Evolutionary conservation across 2,329 filamentous ascomycete genomes (phyloP).

Genomic region (Sclerotinia trifoliorum): DNA sequence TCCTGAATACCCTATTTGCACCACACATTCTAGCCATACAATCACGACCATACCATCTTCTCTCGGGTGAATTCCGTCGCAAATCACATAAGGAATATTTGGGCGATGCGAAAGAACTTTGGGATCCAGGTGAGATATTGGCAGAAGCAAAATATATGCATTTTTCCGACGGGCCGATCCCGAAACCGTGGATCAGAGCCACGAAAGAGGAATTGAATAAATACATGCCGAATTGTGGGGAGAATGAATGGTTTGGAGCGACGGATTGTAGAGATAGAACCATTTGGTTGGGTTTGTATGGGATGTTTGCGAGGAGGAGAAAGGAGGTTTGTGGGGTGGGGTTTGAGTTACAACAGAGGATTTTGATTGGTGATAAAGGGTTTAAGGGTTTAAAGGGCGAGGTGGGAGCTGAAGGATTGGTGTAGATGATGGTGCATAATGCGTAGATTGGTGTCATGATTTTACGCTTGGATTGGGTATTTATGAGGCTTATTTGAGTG

Average conservation of each 20-base stretch:
- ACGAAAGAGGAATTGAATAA: constrained; percentile 35
- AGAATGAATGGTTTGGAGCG: constrained; percentile 36
- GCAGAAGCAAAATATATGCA: constrained; percentile 57
- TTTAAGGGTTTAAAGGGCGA: neutral
- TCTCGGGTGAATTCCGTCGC: constrained; percentile 56
- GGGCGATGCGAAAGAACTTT: constrained; percentile 47
- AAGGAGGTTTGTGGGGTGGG: constrained; percentile 34
- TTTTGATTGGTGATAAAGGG: constrained; percentile 4
- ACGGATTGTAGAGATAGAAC: constrained; percentile 35
- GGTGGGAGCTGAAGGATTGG: neutral
- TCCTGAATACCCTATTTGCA: constrained; percentile 52
- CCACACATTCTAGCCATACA: constrained; percentile 53
- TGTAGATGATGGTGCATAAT: neutral
- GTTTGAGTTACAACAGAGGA: constrained; percentile 31
- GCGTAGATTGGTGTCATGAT: neutral
- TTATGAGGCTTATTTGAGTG: neutral
- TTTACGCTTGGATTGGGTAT: neutral
- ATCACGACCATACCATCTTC: constrained; percentile 54
- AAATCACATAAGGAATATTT: constrained; percentile 53
- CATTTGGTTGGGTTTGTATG: constrained; percentile 36
- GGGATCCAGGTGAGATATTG: constrained; percentile 52
- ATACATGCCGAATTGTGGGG: constrained; percentile 35
- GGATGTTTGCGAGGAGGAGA: constrained; percentile 32
- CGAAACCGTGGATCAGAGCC: constrained; percentile 53
- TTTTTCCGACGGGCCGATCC: constrained; percentile 60